Conservation (phyloP, 1,284 basidiomycete genomes). For the Tilletia caries region DNA sequence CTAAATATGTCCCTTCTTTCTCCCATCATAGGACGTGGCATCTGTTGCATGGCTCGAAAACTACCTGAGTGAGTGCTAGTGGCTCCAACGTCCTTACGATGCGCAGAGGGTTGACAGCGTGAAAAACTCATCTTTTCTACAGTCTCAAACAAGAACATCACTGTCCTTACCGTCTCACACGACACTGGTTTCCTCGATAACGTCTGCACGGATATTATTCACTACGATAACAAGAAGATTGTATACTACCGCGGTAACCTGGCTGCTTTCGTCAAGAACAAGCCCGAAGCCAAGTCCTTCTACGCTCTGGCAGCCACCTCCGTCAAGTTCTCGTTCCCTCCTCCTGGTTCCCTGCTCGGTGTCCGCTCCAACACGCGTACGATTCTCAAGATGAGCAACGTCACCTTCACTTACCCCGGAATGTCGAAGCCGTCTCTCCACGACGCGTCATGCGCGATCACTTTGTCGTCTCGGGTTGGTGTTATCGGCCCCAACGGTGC, state of each 20-base stretch:
- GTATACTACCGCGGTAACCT: constrained; percentile 94
- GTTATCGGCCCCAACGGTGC: constrained; percentile 54
- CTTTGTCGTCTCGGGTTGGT: constrained; percentile 64
- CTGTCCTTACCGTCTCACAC: constrained; percentile 93
- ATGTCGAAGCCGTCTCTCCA: constrained; percentile 74
- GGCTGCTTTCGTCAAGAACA: constrained; percentile 81
- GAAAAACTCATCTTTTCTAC: not conserved
- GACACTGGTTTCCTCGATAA: constrained; percentile 97
- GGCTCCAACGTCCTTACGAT: not conserved
- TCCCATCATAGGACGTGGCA: constrained; percentile 70
- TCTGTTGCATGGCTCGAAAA: constrained; percentile 92
- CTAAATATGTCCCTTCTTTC: constrained; percentile 21
- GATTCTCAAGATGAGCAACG: constrained; percentile 87
- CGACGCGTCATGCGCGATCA: constrained; percentile 87
- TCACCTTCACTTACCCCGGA: constrained; percentile 94
- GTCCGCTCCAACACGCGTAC: constrained; percentile 94
- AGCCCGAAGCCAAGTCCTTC: constrained; percentile 94
- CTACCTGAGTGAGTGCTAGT: constrained; percentile 59
- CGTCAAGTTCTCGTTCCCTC: constrained; percentile 93
- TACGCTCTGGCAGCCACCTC: constrained; percentile 92
- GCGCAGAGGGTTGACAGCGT: not conserved
- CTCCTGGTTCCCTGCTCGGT: constrained; percentile 93
- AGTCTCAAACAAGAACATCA: constrained; percentile 56
- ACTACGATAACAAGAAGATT: constrained; percentile 95
- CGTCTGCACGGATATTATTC: constrained; percentile 95